Percentiles rank a stretch among this genome's conserved stretches.
Conservation (phyloP, 257 asterid species). For the Rhazya stricta region DNA sequence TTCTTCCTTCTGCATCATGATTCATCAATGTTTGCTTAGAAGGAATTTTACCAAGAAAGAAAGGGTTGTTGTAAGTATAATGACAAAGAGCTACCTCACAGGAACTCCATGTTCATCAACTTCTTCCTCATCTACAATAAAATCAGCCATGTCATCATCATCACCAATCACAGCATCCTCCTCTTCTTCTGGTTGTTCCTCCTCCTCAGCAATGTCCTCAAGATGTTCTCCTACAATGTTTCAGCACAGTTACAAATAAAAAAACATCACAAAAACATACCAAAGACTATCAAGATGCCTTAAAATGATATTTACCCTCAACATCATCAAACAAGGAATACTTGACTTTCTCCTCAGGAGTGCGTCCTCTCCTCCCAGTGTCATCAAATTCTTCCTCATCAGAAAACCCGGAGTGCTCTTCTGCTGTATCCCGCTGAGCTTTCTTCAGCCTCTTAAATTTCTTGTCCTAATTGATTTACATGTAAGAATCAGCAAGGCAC, state of each 20-base stretch:
- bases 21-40: conserved; percentile 7
- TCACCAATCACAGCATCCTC: conserved; percentile 66
- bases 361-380: conserved; percentile 60
- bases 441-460: conserved; percentile 85
- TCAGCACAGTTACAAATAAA: conserved; percentile 15
- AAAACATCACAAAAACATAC: background rate
- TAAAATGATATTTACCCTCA: conserved; percentile 48
- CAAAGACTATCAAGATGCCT: background rate
- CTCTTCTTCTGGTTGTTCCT: conserved; percentile 63
- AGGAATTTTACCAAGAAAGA: background rate
- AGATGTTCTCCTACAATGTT: conserved; percentile 58
- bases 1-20: conserved; percentile 62
- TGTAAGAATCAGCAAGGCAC: conserved; percentile 9
- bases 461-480: conserved; percentile 44
- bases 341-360: conserved; percentile 78
- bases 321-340: conserved; percentile 79
- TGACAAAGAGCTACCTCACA: conserved; percentile 41
- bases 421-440: conserved; percentile 71
- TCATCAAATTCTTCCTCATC: conserved; percentile 76
- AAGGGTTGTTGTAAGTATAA: background rate
- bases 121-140: conserved; percentile 88
- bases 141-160: conserved; percentile 96
- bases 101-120: conserved; percentile 83
- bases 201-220: conserved; percentile 94
- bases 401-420: conserved; percentile 66